phyloP scores from a whole-genome alignment of 768 basidiomycete species.

The Dacryopinax spathularia region DNA sequence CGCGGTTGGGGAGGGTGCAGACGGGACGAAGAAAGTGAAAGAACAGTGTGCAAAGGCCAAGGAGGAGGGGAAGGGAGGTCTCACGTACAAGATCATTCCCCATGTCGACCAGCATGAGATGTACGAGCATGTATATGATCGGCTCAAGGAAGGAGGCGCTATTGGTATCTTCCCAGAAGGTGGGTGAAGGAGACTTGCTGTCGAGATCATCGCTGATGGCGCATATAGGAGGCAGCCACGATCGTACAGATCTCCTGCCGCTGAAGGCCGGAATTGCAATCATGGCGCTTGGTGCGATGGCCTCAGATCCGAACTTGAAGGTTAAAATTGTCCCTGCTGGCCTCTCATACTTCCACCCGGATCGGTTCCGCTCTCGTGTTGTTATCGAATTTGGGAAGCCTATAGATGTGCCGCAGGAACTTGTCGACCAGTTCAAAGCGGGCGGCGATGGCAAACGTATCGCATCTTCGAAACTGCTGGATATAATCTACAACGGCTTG shows the following conservation, averaged over 20 bases:
- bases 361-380: slow-evolving; percentile 85
- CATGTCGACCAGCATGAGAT: slow-evolving; percentile 88
- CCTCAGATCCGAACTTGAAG: slow-evolving; percentile 65
- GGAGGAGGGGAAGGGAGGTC: slow-evolving; percentile 41
- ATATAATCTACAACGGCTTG: slow-evolving; percentile 80
- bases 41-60: slow-evolving; percentile 52
- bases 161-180: slow-evolving; percentile 99
- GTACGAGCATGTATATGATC: slow-evolving; percentile 85
- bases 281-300: slow-evolving; percentile 98
- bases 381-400: slow-evolving; percentile 94
- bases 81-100: slow-evolving; percentile 72
- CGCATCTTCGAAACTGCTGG: slow-evolving; percentile 76
- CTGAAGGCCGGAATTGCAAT: slow-evolving; percentile 95
- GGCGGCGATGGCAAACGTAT: slow-evolving; percentile 81
- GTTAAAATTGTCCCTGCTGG: slow-evolving; percentile 77
- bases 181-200: too few relatives aligned
- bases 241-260: slow-evolving; percentile 88
- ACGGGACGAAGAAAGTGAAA: slow-evolving; percentile 49
- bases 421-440: slow-evolving; percentile 78
- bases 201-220: slow-evolving; percentile 3
- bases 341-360: slow-evolving; percentile 53
- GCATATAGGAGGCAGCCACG: slow-evolving; percentile 81
- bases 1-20: slow-evolving; percentile 55
- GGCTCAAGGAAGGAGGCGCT: slow-evolving; percentile 68
- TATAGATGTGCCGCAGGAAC: slow-evolving; percentile 76